Conservation (phyloP, 257 asterid genomes). For the Fraxinus cuspidata region DNA sequence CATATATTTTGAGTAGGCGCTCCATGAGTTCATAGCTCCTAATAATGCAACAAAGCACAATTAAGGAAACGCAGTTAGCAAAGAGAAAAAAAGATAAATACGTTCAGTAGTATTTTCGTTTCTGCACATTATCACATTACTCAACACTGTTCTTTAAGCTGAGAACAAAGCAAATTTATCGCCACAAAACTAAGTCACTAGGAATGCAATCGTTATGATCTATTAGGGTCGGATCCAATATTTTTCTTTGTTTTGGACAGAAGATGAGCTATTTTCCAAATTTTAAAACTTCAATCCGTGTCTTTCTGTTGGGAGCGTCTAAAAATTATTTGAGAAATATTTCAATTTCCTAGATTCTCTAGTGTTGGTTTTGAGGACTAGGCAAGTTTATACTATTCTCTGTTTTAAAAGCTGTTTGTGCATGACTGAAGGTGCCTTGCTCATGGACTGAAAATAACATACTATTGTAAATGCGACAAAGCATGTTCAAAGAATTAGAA, state of each 20-base stretch:
- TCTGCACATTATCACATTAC: neutral
- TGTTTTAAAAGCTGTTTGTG: neutral
- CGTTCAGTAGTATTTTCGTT: neutral
- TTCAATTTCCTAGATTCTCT: neutral
- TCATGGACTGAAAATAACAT: neutral
- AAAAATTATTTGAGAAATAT: neutral
- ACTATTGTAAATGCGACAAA: neutral
- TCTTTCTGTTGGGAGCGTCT: neutral
- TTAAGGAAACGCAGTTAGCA: neutral
- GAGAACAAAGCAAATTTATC: neutral
- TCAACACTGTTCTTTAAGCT: neutral
- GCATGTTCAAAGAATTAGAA: neutral
- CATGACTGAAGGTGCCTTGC: neutral
- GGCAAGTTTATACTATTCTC: neutral
- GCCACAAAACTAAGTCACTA: neutral
- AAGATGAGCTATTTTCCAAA: neutral
- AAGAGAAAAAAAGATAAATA: neutral
- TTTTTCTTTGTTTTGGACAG: neutral
- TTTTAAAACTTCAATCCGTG: neutral
- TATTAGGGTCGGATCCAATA: conserved; percentile 2
- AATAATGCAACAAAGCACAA: conserved; percentile 22
- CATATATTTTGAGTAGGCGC: conserved; percentile 61
- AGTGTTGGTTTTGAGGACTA: neutral
- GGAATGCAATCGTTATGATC: neutral
- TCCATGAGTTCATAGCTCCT: conserved; percentile 96